phyloP scores from a whole-genome alignment of 2,329 filamentous ascomycete species.

The Alternaria incomplexa region DNA sequence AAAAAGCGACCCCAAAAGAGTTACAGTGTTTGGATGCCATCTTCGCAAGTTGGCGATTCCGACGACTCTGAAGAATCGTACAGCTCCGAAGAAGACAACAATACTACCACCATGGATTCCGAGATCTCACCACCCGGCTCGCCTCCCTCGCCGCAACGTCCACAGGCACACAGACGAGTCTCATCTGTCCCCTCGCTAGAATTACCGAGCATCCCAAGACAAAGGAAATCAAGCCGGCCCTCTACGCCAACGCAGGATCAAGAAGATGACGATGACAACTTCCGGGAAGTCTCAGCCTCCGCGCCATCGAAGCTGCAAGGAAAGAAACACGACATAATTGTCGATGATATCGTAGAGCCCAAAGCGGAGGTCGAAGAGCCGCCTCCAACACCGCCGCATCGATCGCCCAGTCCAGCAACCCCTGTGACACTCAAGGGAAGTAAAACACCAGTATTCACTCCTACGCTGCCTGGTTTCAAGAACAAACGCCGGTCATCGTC shows the following conservation, averaged over 20 bases:
- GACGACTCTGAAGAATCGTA: constrained; percentile 31
- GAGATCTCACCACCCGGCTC: constrained; percentile 29
- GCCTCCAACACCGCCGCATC: constrained; percentile 59
- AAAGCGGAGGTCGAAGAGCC: constrained; percentile 32
- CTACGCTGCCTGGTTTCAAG: constrained; percentile 54
- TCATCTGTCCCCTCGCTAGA: constrained; percentile 58
- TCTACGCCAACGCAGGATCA: constrained; percentile 39
- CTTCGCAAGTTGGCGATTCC: constrained; percentile 45
- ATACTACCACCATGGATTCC: constrained; percentile 24
- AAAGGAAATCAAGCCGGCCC: constrained; percentile 50
- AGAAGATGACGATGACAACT: constrained; percentile 11
- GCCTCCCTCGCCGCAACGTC: constrained; percentile 37
- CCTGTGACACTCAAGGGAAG: constrained; percentile 53
- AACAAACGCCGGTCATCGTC: constrained; percentile 80
- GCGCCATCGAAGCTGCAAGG: constrained; percentile 40
- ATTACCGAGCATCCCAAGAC: constrained; percentile 54
- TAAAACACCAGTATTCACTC: constrained; percentile 55
- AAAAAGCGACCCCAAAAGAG: constrained; percentile 46
- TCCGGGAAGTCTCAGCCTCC: constrained; percentile 30
- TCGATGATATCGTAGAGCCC: constrained; percentile 16
- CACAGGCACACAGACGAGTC: constrained; percentile 50
- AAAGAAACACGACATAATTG: constrained; percentile 18
- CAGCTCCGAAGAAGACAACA: constrained; percentile 34
- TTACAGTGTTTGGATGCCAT: constrained; percentile 59
- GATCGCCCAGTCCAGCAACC: constrained; percentile 59